A percentile compares a stretch with the other conserved stretches of the same genome.
These are phyloP conservation scores for Lavandula angustifolia DNA, from an alignment of 257 asterid genomes.

Conservation along the genomic window DNA sequence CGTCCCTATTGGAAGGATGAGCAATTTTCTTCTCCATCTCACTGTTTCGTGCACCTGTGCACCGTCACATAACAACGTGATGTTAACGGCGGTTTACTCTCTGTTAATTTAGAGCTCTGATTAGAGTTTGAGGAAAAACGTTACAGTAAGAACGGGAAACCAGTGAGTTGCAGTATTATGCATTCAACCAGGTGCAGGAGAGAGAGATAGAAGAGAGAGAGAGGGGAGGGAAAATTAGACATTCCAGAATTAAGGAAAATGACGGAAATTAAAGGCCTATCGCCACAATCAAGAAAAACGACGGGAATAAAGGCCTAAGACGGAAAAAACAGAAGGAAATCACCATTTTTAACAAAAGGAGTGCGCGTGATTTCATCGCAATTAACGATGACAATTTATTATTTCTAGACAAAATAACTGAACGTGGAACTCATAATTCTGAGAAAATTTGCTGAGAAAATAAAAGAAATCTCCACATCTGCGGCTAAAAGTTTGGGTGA, in stretches of 20 bases:
- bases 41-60: constrained; percentile 35
- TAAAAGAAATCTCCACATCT: constrained; percentile 13
- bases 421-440: constrained; percentile 8
- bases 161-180: constrained; percentile 1
- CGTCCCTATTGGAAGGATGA: constrained; percentile 45
- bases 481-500: background rate
- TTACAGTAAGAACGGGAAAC: background rate
- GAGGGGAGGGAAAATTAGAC: background rate
- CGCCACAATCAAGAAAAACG: too few relatives aligned
- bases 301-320: too few relatives aligned
- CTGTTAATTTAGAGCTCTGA: constrained; percentile 23
- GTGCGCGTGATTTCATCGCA: background rate
- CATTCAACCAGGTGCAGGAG: background rate
- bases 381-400: background rate
- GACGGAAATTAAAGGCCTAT: background rate
- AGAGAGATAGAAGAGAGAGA: background rate
- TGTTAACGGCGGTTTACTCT: constrained; percentile 31
- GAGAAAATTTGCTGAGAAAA: constrained; percentile 1
- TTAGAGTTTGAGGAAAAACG: constrained; percentile 1
- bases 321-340: background rate
- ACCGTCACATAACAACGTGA: constrained; percentile 12
- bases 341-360: background rate
- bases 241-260: constrained; percentile 6
- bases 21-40: constrained; percentile 60
- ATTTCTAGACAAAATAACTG: background rate